These are phyloP conservation scores for Coniosporium tulheliwenetii DNA, from an alignment of 2,329 filamentous ascomycete genomes.

Conservation along the genomic window DNA sequence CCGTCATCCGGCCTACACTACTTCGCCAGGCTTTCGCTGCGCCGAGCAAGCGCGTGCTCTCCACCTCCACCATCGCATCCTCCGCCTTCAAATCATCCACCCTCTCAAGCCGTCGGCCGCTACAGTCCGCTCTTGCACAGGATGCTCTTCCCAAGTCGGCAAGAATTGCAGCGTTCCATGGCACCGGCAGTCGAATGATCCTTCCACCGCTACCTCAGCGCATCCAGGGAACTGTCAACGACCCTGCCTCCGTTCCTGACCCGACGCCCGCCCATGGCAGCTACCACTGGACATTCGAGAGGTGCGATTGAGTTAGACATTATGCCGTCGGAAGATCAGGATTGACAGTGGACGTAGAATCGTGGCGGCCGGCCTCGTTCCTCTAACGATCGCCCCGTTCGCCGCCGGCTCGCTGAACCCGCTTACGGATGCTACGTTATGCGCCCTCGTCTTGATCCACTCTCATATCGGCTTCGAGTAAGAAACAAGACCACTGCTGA, in stretches of 20 bases:
- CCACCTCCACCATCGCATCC: constrained; percentile 17
- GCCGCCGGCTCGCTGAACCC: constrained; percentile 86
- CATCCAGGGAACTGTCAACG: constrained; percentile 73
- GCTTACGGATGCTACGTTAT: constrained; percentile 69
- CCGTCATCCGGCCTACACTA: constrained; percentile 33
- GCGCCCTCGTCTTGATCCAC: constrained; percentile 72
- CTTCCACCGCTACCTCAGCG: constrained; percentile 72
- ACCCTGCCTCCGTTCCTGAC: constrained; percentile 60
- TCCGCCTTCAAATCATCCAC: constrained; percentile 18
- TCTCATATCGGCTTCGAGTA: constrained; percentile 91
- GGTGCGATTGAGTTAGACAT: constrained; percentile 22
- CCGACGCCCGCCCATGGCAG: constrained; percentile 70
- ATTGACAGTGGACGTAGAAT: constrained; percentile 33
- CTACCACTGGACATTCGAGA: constrained; percentile 97
- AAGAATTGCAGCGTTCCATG: constrained; percentile 71
- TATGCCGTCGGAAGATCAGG: neutral
- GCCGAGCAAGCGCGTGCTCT: constrained; percentile 27
- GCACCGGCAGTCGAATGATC: constrained; percentile 57
- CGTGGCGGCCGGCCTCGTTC: constrained; percentile 66
- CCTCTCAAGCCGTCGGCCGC: constrained; percentile 17
- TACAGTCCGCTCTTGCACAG: constrained; percentile 24
- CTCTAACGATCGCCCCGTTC: constrained; percentile 80
- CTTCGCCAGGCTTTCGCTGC: constrained; percentile 29
- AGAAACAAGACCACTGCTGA: constrained; percentile 10
- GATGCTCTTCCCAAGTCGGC: constrained; percentile 22